Conservation (phyloP, 139 green algal species). For the Microglena sp. region DNA sequence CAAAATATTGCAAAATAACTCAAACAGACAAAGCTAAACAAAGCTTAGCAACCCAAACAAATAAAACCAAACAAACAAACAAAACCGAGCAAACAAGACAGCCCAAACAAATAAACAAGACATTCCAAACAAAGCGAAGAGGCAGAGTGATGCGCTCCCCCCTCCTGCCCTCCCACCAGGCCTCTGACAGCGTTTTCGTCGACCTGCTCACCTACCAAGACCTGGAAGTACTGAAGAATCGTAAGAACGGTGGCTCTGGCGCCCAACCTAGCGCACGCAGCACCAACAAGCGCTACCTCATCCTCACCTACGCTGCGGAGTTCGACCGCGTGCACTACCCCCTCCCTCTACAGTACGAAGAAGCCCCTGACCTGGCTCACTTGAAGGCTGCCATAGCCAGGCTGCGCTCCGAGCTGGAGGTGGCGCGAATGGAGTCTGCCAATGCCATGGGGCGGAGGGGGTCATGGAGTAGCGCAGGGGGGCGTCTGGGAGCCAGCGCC, state of each 20-base stretch:
- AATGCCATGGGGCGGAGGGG: not conserved
- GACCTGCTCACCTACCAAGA: slow-evolving; percentile 81
- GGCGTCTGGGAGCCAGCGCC: slow-evolving; percentile 5
- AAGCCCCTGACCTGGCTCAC: slow-evolving; percentile 49
- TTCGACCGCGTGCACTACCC: slow-evolving; percentile 90
- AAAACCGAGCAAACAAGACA: too few relatives aligned
- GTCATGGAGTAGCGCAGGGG: not conserved
- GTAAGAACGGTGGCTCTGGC: slow-evolving; percentile 16
- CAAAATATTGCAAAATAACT: too few relatives aligned
- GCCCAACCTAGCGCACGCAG: slow-evolving; percentile 13
- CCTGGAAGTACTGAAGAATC: slow-evolving; percentile 68
- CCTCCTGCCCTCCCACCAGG: not conserved
- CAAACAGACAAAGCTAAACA: too few relatives aligned
- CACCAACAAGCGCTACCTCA: slow-evolving; percentile 84
- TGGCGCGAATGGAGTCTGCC: not conserved
- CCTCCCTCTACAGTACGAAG: slow-evolving; percentile 68
- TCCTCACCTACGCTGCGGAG: slow-evolving; percentile 82
- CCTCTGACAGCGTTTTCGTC: slow-evolving; percentile 71
- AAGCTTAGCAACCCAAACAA: too few relatives aligned
- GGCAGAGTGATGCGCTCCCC: too few relatives aligned
- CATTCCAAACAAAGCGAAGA: too few relatives aligned
- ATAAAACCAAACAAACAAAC: too few relatives aligned
- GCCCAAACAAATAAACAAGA: too few relatives aligned
- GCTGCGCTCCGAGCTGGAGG: slow-evolving; percentile 5
- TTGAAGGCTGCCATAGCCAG: slow-evolving; percentile 16